Base-by-base conservation (phyloP, 2,329 filamentous ascomycete genomes). In the Xylariales sp. region DNA sequence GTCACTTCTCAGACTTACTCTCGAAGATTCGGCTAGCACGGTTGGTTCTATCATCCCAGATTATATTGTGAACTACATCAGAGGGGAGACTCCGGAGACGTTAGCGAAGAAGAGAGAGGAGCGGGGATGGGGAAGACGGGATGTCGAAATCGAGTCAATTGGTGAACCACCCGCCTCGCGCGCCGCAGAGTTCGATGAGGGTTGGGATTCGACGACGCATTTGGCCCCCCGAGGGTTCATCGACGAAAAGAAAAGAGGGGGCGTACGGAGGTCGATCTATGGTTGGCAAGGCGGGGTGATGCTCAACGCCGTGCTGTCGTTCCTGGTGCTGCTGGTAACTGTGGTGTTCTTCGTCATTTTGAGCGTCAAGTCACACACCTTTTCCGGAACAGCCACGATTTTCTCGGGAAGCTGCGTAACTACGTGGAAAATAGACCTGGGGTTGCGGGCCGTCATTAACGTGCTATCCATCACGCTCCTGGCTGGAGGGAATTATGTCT, bases 1-100 rank as follows among this genome's bases (percentile, higher is more conserved):
- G 36, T 49, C 47, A 17, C 51, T 57, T 27, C 50, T 57, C 33
- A 54, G 49, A 4, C 43, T 45, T 8, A 39, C 51, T 10, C n/a
- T n/a, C n/a, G 54, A 55, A 24, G 56, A 60, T 29, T 45, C 54
- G 4, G 49, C 47, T 16, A 60, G 55, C 40, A 57, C 67, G 19
- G 61, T 67, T 40, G 60, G 59, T 39, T 61, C 34, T 10, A 24
- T 76, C 21, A 64, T 77, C 13, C 73, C 73, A 7, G 73, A 77
- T 54, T 77, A 77, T 46, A 67, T 77, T 28, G 61, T 73, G 44
- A 70, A 74, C 53, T 77, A 70, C 50, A 62, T 77, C 43, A 66
- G 72, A 28, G 72, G 72, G 31, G 73, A 76, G 54, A 76, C 72
- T 2, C 72, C 73, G 12, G 72, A 76, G 52, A 67, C 64, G 20